Evolutionary conservation across 2,329 filamentous ascomycete genomes (phyloP).

Genomic region (Xylaria sp.): DNA sequence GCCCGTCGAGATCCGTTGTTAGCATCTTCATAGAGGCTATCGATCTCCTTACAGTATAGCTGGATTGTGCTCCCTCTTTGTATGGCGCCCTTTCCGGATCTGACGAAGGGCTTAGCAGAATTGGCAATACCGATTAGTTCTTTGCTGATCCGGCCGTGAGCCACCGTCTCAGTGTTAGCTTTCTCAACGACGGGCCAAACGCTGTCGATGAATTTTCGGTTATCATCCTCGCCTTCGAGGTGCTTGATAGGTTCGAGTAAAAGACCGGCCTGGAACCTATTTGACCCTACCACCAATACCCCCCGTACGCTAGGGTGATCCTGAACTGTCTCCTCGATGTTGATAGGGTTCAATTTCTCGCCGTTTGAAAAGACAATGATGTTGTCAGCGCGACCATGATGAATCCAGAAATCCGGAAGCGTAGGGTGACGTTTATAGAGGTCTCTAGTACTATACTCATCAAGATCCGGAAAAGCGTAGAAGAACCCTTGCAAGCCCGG

Average conservation of each 20-base stretch:
- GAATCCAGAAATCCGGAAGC: slow-evolving; percentile 41
- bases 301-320: slow-evolving; percentile 47
- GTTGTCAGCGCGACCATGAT: slow-evolving; percentile 51
- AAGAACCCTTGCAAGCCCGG: slow-evolving; percentile 42
- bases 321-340: slow-evolving; percentile 50
- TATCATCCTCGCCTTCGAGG: slow-evolving; percentile 42
- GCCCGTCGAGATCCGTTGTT: slow-evolving; percentile 34
- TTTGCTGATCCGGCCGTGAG: slow-evolving; percentile 56
- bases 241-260: slow-evolving; percentile 55
- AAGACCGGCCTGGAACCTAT: slow-evolving; percentile 56
- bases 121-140: slow-evolving; percentile 52
- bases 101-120: slow-evolving; percentile 53
- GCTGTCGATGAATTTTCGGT: slow-evolving; percentile 49
- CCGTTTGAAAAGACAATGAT: slow-evolving; percentile 56
- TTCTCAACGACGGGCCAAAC: slow-evolving; percentile 56
- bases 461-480: slow-evolving; percentile 42
- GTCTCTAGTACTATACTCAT: slow-evolving; percentile 44
- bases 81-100: slow-evolving; percentile 49
- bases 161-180: slow-evolving; percentile 54
- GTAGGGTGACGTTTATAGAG: slow-evolving; percentile 43
- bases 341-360: slow-evolving; percentile 56
- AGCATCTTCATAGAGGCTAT: slow-evolving; percentile 51
- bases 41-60: slow-evolving; percentile 55
- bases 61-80: slow-evolving; percentile 45
- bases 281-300: slow-evolving; percentile 51